A percentile compares a stretch with the other conserved stretches of the same genome.
These are phyloP conservation scores for Leptographium radiaticola DNA, from an alignment of 2,329 filamentous ascomycete species.

Conservation along the genomic window DNA sequence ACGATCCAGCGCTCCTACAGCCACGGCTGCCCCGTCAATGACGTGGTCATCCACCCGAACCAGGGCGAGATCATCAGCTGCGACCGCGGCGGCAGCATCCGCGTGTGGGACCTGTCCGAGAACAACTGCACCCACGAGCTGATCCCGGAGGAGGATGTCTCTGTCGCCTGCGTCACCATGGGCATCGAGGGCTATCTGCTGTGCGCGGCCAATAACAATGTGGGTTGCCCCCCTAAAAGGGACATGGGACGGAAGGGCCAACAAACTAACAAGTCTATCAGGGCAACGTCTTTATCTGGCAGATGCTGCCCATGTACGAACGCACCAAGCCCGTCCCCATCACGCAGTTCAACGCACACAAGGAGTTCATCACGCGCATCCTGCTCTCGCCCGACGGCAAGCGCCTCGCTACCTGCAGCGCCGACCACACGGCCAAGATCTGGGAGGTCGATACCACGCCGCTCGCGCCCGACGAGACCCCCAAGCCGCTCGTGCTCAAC, in stretches of 20 bases:
- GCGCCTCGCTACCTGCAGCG: conserved; percentile 85
- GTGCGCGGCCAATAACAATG: conserved; percentile 83
- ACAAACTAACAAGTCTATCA: conserved; percentile 21
- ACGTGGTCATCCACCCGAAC: conserved; percentile 98
- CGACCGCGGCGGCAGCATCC: conserved; percentile 80
- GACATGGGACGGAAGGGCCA: background rate
- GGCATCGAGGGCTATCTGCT: conserved; percentile 87
- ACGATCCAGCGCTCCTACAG: conserved; percentile 85
- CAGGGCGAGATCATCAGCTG: conserved; percentile 97
- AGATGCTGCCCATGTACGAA: conserved; percentile 72
- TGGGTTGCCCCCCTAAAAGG: conserved; percentile 30
- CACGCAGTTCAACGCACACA: conserved; percentile 81
- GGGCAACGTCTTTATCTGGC: conserved; percentile 97
- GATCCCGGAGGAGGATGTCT: conserved; percentile 90
- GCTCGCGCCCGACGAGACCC: conserved; percentile 21
- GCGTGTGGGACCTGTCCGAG: conserved; percentile 93
- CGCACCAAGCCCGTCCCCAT: conserved; percentile 75
- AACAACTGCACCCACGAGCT: conserved; percentile 95
- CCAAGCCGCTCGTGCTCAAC: conserved; percentile 62
- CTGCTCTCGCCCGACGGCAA: conserved; percentile 88
- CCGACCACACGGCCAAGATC: conserved; percentile 88
- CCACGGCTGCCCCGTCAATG: conserved; percentile 81
- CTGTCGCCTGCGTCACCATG: conserved; percentile 87
- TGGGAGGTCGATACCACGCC: conserved; percentile 78
- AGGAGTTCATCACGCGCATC: conserved; percentile 84